Percentiles rank a stretch among this genome's conserved stretches.
phyloP scores from a whole-genome alignment of 2,329 filamentous ascomycete species.

The Claviceps spartinae region DNA sequence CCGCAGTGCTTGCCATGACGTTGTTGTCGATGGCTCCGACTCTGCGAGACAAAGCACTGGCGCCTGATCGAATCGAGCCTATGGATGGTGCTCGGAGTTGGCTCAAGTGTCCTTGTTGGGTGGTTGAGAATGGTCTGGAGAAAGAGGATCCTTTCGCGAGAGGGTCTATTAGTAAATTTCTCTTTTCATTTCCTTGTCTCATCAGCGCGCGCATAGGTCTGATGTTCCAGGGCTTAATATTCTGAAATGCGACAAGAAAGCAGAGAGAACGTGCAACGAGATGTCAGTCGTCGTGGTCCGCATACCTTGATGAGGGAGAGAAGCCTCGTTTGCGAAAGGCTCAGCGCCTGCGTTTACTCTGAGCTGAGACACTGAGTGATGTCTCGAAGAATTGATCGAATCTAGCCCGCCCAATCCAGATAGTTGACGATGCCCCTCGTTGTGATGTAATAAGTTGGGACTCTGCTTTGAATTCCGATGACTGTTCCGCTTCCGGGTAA shows the following conservation, averaged over 20 bases:
- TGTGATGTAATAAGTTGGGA: constrained; percentile 4
- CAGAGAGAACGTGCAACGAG: neutral
- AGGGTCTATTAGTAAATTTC: neutral
- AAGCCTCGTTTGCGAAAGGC: constrained; percentile 2
- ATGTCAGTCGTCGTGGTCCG: neutral
- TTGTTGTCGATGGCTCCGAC: constrained; percentile 26
- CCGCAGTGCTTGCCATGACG: constrained; percentile 36
- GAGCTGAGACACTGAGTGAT: neutral
- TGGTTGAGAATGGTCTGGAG: constrained; percentile 12
- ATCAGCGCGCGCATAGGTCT: neutral
- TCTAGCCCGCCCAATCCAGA: neutral
- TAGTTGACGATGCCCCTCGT: constrained; percentile 3
- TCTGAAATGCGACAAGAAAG: neutral
- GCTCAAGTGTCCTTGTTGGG: constrained; percentile 13
- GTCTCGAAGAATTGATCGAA: constrained; percentile 1
- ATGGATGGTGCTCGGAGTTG: constrained; percentile 20
- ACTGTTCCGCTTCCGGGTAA: constrained; percentile 21
- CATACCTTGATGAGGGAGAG: constrained; percentile 4
- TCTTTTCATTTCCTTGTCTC: neutral
- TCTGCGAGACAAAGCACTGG: constrained; percentile 20
- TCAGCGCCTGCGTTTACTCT: neutral
- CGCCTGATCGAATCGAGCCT: constrained; percentile 19
- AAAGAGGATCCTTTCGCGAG: neutral
- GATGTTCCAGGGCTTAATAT: neutral
- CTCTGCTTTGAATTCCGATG: constrained; percentile 14